Evolutionary conservation across 2,329 filamentous ascomycete genomes (phyloP).

Genomic region (Pseudogymnoascus sp.): DNA sequence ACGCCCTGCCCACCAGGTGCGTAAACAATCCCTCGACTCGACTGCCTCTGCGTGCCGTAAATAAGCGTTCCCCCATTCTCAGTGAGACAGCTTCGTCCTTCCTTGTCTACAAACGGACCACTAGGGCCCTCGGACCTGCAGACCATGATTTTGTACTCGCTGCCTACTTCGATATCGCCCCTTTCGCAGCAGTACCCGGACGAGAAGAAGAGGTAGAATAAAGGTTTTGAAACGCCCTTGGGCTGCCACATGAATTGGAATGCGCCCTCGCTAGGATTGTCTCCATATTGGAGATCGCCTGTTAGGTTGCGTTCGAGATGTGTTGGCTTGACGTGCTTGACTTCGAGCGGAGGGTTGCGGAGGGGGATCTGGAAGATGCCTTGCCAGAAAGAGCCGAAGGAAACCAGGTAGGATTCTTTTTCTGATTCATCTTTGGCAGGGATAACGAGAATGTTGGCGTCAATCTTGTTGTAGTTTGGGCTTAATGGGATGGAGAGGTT

Average conservation of each 20-base stretch:
- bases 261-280: constrained; percentile 35
- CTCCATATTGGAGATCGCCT: constrained; percentile 48
- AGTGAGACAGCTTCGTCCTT: neutral
- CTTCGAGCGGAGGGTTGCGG: constrained; percentile 27
- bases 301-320: constrained; percentile 47
- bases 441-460: constrained; percentile 42
- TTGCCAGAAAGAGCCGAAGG: constrained; percentile 62
- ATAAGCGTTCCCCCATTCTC: constrained; percentile 36
- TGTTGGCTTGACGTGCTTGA: constrained; percentile 27
- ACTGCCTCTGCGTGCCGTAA: constrained; percentile 43
- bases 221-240: constrained; percentile 21
- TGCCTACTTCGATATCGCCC: constrained; percentile 38
- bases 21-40: constrained; percentile 52
- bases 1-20: constrained; percentile 46
- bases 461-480: constrained; percentile 51
- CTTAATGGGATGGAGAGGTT: constrained; percentile 42
- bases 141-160: constrained; percentile 59
- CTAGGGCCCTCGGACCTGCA: constrained; percentile 48
- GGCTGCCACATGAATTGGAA: constrained; percentile 38
- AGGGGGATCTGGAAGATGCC: constrained; percentile 55
- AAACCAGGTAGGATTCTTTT: constrained; percentile 37
- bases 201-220: constrained; percentile 59
- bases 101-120: constrained; percentile 36
- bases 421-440: constrained; percentile 19
- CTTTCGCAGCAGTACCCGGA: constrained; percentile 55